phyloP scores from a whole-genome alignment of 108 stramenopile genomes.

The Epithemia pelagica region DNA sequence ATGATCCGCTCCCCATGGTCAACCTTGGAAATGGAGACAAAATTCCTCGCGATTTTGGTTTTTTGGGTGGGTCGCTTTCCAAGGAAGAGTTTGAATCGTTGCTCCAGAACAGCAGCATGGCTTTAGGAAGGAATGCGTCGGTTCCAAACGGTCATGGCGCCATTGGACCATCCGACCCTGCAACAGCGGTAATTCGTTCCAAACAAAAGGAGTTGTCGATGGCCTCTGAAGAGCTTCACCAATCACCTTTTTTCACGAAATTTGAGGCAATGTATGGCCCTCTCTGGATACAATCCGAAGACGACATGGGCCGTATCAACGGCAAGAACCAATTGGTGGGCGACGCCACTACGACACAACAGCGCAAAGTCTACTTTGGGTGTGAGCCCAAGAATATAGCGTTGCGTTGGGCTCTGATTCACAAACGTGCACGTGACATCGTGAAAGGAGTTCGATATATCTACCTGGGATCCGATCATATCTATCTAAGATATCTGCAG shows the following conservation, averaged over 20 bases:
- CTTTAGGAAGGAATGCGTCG: background rate
- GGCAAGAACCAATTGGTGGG: conserved; percentile 39
- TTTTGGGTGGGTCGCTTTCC: conserved; percentile 59
- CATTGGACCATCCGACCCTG: background rate
- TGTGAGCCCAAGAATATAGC: conserved; percentile 51
- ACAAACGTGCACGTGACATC: conserved; percentile 44
- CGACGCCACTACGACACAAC: conserved; percentile 25
- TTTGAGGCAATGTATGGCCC: conserved; percentile 68
- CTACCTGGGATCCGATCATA: conserved; percentile 58
- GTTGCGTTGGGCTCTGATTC: conserved; percentile 50
- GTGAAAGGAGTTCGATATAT: conserved; percentile 64
- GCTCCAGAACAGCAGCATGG: conserved; percentile 13
- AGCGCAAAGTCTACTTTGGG: conserved; percentile 65
- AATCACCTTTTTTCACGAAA: conserved; percentile 43
- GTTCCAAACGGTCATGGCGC: background rate
- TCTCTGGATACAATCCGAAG: conserved; percentile 74
- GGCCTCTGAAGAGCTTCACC: background rate
- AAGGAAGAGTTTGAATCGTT: conserved; percentile 49
- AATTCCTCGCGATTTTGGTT: conserved; percentile 47
- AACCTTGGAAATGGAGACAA: conserved; percentile 37
- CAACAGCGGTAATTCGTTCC: background rate
- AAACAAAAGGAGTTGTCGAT: background rate
- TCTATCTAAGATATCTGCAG: conserved; percentile 51
- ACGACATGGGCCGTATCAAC: conserved; percentile 71
- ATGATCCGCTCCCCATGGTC: background rate